A percentile compares a stretch with the other conserved stretches of the same genome.
phyloP scores from a whole-genome alignment of 2,329 filamentous ascomycete genomes.

The Xylariaceae sp. region DNA sequence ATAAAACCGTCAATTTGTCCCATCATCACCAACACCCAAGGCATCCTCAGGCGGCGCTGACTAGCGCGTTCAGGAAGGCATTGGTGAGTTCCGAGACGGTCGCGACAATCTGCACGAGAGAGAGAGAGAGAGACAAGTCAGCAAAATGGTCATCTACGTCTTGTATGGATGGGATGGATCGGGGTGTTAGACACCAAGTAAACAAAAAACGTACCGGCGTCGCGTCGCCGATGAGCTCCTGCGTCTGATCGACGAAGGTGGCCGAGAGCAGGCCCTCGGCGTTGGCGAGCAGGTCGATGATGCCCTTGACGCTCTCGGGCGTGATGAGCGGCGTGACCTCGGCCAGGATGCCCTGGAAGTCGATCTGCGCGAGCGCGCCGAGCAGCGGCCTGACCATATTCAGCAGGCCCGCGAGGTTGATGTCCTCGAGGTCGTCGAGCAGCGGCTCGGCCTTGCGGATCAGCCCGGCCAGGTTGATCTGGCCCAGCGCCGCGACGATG shows the following conservation, averaged over 20 bases:
- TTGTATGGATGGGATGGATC: background rate
- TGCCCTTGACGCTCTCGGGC: constrained; percentile 27
- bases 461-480: constrained; percentile 30
- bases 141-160: constrained; percentile 1
- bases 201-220: constrained; percentile 28
- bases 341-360: constrained; percentile 28
- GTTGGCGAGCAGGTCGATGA: constrained; percentile 30
- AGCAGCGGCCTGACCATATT: constrained; percentile 30
- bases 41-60: too few relatives aligned
- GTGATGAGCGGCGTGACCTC: constrained; percentile 33
- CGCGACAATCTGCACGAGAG: constrained; percentile 17
- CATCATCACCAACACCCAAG: too few relatives aligned
- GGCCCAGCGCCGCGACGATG: constrained; percentile 26
- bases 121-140: constrained; percentile 5
- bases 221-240: constrained; percentile 34
- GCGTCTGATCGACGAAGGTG: constrained; percentile 34
- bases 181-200: background rate
- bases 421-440: constrained; percentile 25
- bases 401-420: constrained; percentile 28
- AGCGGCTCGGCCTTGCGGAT: constrained; percentile 29
- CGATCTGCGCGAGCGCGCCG: constrained; percentile 29
- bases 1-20: too few relatives aligned
- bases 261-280: constrained; percentile 30
- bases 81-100: constrained; percentile 23
- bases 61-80: constrained; percentile 20